These are phyloP conservation scores for Lolium rigidum DNA, from an alignment of 176 grass and related monocot genomes.

Conservation along the genomic window DNA sequence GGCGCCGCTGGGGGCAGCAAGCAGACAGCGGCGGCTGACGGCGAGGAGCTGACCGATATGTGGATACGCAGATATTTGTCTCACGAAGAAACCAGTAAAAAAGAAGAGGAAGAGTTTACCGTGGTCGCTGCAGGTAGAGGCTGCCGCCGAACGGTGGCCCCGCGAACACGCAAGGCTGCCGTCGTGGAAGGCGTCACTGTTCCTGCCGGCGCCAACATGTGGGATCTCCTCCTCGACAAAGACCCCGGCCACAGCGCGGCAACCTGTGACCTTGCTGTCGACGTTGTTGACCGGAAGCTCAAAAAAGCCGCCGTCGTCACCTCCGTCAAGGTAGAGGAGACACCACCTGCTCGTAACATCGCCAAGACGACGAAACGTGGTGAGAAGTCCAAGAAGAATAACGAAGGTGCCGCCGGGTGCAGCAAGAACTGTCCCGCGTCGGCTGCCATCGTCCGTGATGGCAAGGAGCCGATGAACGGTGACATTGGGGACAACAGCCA, in stretches of 20 bases:
- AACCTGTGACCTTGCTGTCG: not conserved
- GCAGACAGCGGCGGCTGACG: not conserved
- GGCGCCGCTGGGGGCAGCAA: not conserved
- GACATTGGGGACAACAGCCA: too few species aligned
- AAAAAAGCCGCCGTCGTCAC: not conserved
- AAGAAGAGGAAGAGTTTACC: not conserved
- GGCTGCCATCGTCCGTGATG: too few species aligned
- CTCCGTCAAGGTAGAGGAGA: too few species aligned
- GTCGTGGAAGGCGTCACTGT: not conserved
- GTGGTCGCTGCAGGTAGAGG: not conserved
- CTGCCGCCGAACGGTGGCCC: not conserved
- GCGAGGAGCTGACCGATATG: not conserved
- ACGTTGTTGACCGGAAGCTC: not conserved
- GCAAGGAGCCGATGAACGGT: too few species aligned
- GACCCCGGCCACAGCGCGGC: slow-evolving; percentile 20
- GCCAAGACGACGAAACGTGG: not conserved
- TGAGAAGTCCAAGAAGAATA: not conserved
- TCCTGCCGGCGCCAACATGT: slow-evolving; percentile 16
- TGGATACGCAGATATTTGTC: not conserved
- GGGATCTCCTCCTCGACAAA: slow-evolving; percentile 1
- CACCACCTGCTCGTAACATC: too few species aligned
- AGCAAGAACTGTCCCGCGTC: too few species aligned
- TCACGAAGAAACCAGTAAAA: not conserved
- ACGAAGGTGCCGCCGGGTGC: too few species aligned
- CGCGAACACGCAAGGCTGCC: not conserved